Conservation (phyloP, 139 green algal genomes). For the Chlorella sp. region DNA sequence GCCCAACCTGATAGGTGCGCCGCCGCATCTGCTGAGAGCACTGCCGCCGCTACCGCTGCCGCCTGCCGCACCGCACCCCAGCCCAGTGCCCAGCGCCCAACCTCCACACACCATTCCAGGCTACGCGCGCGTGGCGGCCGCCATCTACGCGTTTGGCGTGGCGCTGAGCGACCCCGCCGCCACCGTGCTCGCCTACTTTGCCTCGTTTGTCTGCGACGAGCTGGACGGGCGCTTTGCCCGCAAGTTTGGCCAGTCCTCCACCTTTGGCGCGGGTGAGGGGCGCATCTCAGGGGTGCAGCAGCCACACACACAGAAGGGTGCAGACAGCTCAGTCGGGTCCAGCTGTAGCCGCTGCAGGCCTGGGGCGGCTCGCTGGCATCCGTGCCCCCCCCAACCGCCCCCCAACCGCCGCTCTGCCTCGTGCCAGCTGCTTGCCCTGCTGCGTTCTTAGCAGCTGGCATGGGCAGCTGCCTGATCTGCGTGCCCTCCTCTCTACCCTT, state of each 20-base stretch:
- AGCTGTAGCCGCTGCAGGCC: no score
- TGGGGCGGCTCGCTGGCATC: no score
- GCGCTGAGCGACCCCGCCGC: constrained; percentile 59
- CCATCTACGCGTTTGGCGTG: constrained; percentile 79
- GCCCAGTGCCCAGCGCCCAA: no score
- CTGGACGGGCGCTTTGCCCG: constrained; percentile 92
- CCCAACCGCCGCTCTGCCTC: no score
- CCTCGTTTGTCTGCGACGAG: constrained; percentile 93
- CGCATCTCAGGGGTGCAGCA: not conserved
- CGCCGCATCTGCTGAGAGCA: not conserved
- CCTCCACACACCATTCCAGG: constrained; percentile 55
- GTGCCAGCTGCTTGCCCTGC: no score
- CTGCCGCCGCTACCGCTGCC: not conserved
- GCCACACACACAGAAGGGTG: no score
- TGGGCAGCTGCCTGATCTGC: no score
- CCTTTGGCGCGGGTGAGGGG: constrained; percentile 69
- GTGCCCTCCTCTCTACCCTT: not conserved
- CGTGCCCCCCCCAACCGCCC: no score
- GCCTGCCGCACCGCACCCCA: not conserved
- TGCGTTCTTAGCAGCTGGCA: no score
- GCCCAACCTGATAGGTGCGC: constrained; percentile 90
- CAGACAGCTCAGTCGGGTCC: no score
- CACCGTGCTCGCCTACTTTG: constrained; percentile 73
- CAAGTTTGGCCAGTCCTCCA: constrained; percentile 86
- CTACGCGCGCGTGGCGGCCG: constrained; percentile 78